Percentiles rank a stretch among this genome's conserved stretches.
Evolutionary conservation across 2,329 filamentous ascomycete species (phyloP).

Genomic region (Cadophora sp.): DNA sequence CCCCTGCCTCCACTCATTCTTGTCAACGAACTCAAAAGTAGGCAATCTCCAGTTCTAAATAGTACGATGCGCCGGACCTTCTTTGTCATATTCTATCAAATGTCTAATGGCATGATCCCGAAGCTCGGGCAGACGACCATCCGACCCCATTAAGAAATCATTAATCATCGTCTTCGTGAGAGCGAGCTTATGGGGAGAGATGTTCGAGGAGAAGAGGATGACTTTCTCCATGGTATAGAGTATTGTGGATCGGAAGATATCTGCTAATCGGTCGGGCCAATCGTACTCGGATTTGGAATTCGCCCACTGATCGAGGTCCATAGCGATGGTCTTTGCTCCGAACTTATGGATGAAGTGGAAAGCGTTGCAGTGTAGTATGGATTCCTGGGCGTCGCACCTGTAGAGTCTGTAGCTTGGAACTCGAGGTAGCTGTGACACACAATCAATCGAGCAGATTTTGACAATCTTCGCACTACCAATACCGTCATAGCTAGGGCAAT

Average conservation of each 20-base stretch:
- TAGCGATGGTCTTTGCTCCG: not conserved
- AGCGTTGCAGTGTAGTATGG: not conserved
- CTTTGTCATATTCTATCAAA: not conserved
- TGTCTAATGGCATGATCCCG: not conserved
- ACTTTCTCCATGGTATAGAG: not conserved
- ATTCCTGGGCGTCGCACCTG: not conserved
- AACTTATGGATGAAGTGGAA: not conserved
- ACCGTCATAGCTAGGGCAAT: not conserved
- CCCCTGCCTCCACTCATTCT: not conserved
- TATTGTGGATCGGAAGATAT: not conserved
- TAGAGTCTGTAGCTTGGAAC: not conserved
- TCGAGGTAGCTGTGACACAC: not conserved
- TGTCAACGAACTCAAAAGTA: not conserved
- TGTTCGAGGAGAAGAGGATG: not conserved
- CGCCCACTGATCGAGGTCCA: not conserved
- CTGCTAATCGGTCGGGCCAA: not conserved
- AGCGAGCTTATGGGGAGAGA: not conserved
- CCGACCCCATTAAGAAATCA: not conserved
- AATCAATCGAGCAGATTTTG: not conserved
- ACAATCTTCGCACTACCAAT: not conserved
- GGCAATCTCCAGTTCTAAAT: not conserved
- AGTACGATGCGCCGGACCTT: not conserved
- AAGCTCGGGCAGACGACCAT: not conserved
- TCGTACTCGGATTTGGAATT: not conserved
- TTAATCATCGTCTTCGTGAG: not conserved